Evolutionary conservation across 805 yeast species (phyloP).

Genomic region (Kodamaea nitidulidarum): DNA sequence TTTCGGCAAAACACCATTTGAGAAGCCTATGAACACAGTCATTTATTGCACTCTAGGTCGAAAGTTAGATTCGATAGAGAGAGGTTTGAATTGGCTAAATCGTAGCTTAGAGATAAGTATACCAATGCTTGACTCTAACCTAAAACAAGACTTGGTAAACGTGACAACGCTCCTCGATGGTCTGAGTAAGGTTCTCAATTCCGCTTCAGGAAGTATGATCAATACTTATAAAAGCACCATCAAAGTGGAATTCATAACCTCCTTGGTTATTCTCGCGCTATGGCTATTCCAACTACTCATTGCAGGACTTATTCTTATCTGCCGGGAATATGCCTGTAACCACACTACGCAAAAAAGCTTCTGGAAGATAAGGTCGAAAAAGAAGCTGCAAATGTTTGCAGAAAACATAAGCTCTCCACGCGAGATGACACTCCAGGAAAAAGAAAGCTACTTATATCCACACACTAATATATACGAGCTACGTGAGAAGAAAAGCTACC

Average conservation of each 20-base stretch:
- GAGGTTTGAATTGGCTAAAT: slow-evolving; percentile 77
- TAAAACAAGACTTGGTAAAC: slow-evolving; percentile 5
- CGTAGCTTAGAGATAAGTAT: slow-evolving; percentile 54
- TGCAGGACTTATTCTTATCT: slow-evolving; percentile 5
- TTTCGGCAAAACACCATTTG: slow-evolving; percentile 67
- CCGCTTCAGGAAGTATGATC: slow-evolving; percentile 3
- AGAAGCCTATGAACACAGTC: slow-evolving; percentile 57
- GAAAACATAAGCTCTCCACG: slow-evolving; percentile 22
- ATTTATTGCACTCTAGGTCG: slow-evolving; percentile 78
- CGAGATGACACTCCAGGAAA: slow-evolving; percentile 24
- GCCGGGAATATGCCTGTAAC: too few species aligned
- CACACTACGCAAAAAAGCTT: background rate
- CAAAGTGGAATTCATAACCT: slow-evolving; percentile 8
- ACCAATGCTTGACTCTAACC: slow-evolving; percentile 36
- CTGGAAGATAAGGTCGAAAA: too few species aligned
- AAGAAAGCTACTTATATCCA: slow-evolving; percentile 25
- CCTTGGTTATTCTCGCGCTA: slow-evolving; percentile 9
- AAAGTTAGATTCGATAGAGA: slow-evolving; percentile 60
- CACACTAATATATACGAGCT: slow-evolving; percentile 14
- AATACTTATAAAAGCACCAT: slow-evolving; percentile 5
- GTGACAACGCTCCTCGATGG: background rate
- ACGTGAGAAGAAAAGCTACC: background rate
- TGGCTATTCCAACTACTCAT: slow-evolving; percentile 12
- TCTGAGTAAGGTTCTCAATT: background rate
- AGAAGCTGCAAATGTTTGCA: background rate